These are phyloP conservation scores for Starmerella bombicola DNA, from an alignment of 805 yeast genomes.

Conservation along the genomic window DNA sequence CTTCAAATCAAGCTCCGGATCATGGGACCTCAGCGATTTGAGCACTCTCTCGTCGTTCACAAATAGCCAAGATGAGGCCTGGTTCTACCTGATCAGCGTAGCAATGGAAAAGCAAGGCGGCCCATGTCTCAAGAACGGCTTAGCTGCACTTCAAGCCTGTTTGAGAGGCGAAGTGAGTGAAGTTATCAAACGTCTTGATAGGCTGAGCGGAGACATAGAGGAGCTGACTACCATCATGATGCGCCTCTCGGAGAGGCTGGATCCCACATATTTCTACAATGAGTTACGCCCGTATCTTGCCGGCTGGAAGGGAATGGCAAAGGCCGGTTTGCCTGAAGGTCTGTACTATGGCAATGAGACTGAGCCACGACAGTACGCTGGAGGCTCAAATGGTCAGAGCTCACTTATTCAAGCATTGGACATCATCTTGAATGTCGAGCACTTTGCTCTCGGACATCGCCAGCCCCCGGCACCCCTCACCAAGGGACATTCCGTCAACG, in stretches of 20 bases:
- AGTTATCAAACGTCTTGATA: conserved; percentile 41
- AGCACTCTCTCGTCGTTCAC: conserved; percentile 77
- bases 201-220: conserved; percentile 64
- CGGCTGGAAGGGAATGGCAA: conserved; percentile 89
- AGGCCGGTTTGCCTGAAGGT: conserved; percentile 70
- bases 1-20: conserved; percentile 33
- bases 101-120: conserved; percentile 79
- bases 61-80: conserved; percentile 79
- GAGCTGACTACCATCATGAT: conserved; percentile 56
- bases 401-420: conserved; percentile 82
- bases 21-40: conserved; percentile 51
- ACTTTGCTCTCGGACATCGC: conserved; percentile 61
- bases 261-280: conserved; percentile 81
- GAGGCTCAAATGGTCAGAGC: conserved; percentile 91
- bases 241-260: conserved; percentile 87
- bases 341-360: conserved; percentile 60
- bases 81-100: conserved; percentile 86
- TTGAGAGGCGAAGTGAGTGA: conserved; percentile 34
- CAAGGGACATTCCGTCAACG: conserved; percentile 3
- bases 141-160: conserved; percentile 50
- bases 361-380: conserved; percentile 49
- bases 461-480: conserved; percentile 15
- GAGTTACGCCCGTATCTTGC: conserved; percentile 81
- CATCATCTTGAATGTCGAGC: conserved; percentile 60
- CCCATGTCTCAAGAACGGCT: conserved; percentile 49